Evolutionary conservation across 208 protist genomes (phyloP), one percentile per base, ranked within the genome.

Genomic region (Trypanosoma lewisi): DNA sequence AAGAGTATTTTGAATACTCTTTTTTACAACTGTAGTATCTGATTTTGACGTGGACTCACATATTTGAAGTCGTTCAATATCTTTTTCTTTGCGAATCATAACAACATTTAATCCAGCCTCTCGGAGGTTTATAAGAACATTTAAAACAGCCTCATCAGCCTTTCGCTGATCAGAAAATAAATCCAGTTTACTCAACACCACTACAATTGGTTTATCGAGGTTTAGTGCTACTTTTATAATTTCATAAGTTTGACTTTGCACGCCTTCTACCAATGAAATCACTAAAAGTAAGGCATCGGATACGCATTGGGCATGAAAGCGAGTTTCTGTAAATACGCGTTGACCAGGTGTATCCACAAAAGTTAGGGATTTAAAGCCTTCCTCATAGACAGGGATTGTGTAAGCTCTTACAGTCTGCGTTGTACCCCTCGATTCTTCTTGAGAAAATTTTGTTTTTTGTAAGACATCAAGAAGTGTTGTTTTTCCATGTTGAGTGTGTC

Each of bases 261-360:
- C 72, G 2, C 87, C 89, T 23, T 97, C 87, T 16, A 72, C 70
- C 12, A 89, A 74, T 21, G 90, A 95, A 14, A 97, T 63, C 14
- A 97, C 78, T 44, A 97, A 54, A 39, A 96, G 3, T 14, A 94
- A 60, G 52, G 61, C 79, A 60, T 97, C 91, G 1, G 79, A 63
- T 9, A 87, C 48, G 47, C 87, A 71, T 30, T 85, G 82, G n/a
- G 81, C 68, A 73, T 93, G 84, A 45, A 85, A 83, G 17, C 93
- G 80, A 45, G 77, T 80, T 54, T 95, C 85, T 7, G 80, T 79
- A 75, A 96, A 96, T 11, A 95, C 59, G 44, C 63, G 68, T 60
- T 96, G 86, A 11, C 93, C 93, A 27, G 93, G 93, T 23, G 90
- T 93, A 66, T 97, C 93, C 6, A 97, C 44, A 66, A 97, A 94